Conservation (phyloP, 1,139 yeast genomes). For the Spathaspora sp. region DNA sequence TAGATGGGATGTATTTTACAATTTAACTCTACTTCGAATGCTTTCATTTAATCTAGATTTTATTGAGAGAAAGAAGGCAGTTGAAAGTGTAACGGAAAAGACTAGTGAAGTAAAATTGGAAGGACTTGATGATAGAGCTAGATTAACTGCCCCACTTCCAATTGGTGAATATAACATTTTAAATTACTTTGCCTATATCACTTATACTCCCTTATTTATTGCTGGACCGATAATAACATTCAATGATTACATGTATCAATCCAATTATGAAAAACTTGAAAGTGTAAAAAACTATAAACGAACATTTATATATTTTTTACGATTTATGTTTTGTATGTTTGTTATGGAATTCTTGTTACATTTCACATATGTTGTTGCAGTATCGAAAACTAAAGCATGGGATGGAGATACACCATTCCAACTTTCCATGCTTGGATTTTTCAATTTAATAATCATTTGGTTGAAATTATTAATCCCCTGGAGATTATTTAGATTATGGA, state of each 20-base stretch:
- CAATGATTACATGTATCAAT: constrained; percentile 85
- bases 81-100: constrained; percentile 14
- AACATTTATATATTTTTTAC: constrained; percentile 58
- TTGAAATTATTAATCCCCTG: constrained; percentile 89
- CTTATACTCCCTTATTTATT: constrained; percentile 86
- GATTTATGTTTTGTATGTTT: constrained; percentile 71
- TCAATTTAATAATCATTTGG: constrained; percentile 91
- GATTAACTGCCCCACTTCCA: constrained; percentile 68
- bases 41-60: constrained; percentile 82
- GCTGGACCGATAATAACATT: constrained; percentile 95
- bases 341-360: constrained; percentile 90
- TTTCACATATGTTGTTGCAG: constrained; percentile 89
- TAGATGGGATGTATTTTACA: constrained; percentile 96
- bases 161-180: constrained; percentile 54
- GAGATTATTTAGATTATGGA: constrained; percentile 94
- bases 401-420: constrained; percentile 86
- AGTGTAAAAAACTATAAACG: constrained; percentile 49
- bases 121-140: constrained; percentile 56
- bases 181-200: constrained; percentile 72
- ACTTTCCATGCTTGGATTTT: constrained; percentile 89
- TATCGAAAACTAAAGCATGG: constrained; percentile 89
- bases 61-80: constrained; percentile 41
- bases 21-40: constrained; percentile 82
- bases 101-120: constrained; percentile 9
- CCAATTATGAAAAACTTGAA: constrained; percentile 36